phyloP scores from a whole-genome alignment of 2,329 filamentous ascomycete genomes.

The Sporothrix brasiliensis region DNA sequence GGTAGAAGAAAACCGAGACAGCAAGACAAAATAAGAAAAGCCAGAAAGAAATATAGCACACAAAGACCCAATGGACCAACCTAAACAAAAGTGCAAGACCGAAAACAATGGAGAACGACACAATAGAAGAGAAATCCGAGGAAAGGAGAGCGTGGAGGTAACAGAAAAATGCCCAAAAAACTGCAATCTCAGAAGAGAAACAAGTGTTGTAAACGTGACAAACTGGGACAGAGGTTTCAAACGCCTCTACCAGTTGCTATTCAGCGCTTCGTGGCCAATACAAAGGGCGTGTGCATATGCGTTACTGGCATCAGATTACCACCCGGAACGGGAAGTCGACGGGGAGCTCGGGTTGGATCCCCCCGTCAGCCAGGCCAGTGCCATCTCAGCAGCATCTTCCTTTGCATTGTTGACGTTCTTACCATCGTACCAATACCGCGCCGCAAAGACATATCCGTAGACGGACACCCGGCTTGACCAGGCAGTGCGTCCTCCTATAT shows the following conservation, averaged over 20 bases:
- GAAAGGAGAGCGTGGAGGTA: neutral
- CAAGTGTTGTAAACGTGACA: neutral
- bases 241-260: neutral
- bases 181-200: no score
- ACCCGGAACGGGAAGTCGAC: conserved; percentile 45
- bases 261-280: neutral
- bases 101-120: neutral
- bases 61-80: neutral
- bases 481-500: conserved; percentile 80
- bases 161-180: neutral
- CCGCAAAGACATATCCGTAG: conserved; percentile 64
- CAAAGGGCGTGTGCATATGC: neutral
- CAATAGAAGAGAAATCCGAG: conserved; percentile 19
- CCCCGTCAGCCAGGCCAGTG: conserved; percentile 59
- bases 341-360: conserved; percentile 49
- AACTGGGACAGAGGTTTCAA: neutral
- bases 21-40: neutral
- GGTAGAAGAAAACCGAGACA: conserved; percentile 33
- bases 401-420: conserved; percentile 83
- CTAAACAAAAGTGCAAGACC: neutral
- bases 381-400: conserved; percentile 88
- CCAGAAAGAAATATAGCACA: neutral
- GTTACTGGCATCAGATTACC: conserved; percentile 38
- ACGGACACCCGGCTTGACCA: conserved; percentile 85
- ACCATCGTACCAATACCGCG: conserved; percentile 89